Percentiles rank a stretch among this genome's conserved stretches.
These are phyloP conservation scores for Colletotrichum lupini DNA, from an alignment of 2,329 filamentous ascomycete species.

Conservation along the genomic window DNA sequence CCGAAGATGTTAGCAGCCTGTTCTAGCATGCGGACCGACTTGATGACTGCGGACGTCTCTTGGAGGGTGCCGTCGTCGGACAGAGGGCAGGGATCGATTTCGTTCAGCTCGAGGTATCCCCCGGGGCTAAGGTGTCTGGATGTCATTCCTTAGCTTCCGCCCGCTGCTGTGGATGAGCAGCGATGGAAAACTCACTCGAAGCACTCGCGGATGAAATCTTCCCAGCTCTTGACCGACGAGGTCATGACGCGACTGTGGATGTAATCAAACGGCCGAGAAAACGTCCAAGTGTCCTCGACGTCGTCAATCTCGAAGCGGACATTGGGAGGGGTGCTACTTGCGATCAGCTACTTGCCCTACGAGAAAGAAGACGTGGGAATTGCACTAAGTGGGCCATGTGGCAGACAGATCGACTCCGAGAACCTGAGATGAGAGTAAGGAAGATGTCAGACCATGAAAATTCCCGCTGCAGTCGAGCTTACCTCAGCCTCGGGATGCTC, in stretches of 20 bases:
- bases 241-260: conserved; percentile 39
- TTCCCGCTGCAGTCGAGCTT: not conserved
- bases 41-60: not conserved
- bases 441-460: no score
- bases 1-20: conserved; percentile 35
- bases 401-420: conserved; percentile 68
- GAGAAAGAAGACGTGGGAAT: conserved; percentile 58
- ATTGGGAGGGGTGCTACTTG: conserved; percentile 53
- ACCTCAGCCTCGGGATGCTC: conserved; percentile 44
- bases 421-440: conserved; percentile 39
- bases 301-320: conserved; percentile 57
- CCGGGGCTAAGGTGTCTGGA: conserved; percentile 50
- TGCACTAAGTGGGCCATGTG: conserved; percentile 55
- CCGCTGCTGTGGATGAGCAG: no score
- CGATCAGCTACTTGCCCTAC: not conserved
- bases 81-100: conserved; percentile 49
- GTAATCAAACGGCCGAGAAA: conserved; percentile 41
- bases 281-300: conserved; percentile 51
- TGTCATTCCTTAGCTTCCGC: not conserved
- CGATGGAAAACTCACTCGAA: not conserved
- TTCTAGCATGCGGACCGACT: not conserved
- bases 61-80: conserved; percentile 54
- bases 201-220: conserved; percentile 36
- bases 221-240: conserved; percentile 34
- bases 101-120: conserved; percentile 55